phyloP scores from a whole-genome alignment of 768 basidiomycete species.

The Pulveroboletus sp. region DNA sequence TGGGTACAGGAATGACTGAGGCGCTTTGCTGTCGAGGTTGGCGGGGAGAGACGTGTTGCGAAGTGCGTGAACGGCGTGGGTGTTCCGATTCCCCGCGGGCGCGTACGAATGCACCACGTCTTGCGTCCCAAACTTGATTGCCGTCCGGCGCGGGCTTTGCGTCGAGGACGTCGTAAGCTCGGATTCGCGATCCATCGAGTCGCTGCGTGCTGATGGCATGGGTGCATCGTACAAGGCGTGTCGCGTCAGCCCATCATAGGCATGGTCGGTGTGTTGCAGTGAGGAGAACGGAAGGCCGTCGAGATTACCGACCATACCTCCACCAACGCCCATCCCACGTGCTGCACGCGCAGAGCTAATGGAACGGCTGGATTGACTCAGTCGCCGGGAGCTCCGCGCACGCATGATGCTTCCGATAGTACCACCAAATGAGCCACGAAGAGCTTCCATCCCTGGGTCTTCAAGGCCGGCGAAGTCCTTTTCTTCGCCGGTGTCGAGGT shows the following conservation, averaged over 20 bases:
- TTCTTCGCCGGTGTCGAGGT: conserved; percentile 51
- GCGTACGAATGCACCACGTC: conserved; percentile 76
- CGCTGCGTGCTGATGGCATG: conserved; percentile 44
- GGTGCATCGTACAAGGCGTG: conserved; percentile 91
- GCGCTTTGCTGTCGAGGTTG: conserved; percentile 11
- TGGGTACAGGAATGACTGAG: conserved; percentile 24
- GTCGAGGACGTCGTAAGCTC: conserved; percentile 25
- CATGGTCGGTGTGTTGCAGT: conserved; percentile 29
- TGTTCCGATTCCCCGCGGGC: conserved; percentile 47
- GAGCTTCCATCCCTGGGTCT: conserved; percentile 89
- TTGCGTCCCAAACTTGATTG: conserved; percentile 74
- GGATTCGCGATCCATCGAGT: conserved; percentile 40
- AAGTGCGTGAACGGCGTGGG: conserved; percentile 38
- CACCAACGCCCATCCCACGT: conserved; percentile 22
- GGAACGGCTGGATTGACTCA: conserved; percentile 45
- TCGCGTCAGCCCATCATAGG: conserved; percentile 56
- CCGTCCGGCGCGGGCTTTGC: conserved; percentile 39
- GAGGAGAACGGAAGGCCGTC: conserved; percentile 22
- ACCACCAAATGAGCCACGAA: conserved; percentile 90
- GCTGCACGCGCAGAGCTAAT: conserved; percentile 20
- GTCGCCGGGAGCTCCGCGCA: conserved; percentile 50
- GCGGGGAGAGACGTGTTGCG: conserved; percentile 18
- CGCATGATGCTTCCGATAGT: conserved; percentile 88
- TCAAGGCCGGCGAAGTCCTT: conserved; percentile 57
- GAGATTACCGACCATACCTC: conserved; percentile 28